A percentile compares a stretch with the other conserved stretches of the same genome.
These are phyloP conservation scores for Homolaphlyctis polyrhiza DNA, from an alignment of 371 early-diverging fungal genomes.

Conservation along the genomic window DNA sequence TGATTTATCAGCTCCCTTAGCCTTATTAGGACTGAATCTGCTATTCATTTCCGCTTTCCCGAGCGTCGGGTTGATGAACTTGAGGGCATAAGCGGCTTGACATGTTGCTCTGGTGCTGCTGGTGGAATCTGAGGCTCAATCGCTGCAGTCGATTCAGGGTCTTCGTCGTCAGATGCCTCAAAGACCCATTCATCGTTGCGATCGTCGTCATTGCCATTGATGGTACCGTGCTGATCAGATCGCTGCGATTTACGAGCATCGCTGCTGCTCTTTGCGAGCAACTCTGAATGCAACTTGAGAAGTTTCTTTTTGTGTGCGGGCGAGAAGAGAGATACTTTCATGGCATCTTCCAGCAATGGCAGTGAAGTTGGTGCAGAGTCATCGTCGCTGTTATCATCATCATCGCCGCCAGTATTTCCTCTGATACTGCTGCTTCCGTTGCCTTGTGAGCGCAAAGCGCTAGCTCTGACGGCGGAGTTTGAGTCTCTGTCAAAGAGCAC, in stretches of 20 bases:
- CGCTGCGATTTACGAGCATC: not conserved
- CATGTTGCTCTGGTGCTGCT: not conserved
- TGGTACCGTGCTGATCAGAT: not conserved
- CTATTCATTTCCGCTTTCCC: too few relatives aligned
- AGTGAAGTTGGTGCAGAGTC: too few relatives aligned
- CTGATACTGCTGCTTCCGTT: not conserved
- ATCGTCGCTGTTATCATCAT: too few relatives aligned
- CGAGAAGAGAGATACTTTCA: conserved; percentile 41
- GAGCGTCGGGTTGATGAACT: too few relatives aligned
- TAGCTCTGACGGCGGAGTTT: too few relatives aligned
- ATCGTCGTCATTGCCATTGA: conserved; percentile 1
- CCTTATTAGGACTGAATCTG: too few relatives aligned
- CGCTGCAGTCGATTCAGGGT: not conserved
- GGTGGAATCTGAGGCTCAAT: not conserved
- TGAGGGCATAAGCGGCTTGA: too few relatives aligned
- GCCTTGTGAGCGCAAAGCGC: too few relatives aligned
- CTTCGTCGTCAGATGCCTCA: not conserved
- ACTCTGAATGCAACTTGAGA: conserved; percentile 39
- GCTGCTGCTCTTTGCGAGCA: conserved; percentile 10
- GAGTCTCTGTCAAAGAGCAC: conserved; percentile 34
- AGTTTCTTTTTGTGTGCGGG: conserved; percentile 33
- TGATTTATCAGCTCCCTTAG: too few relatives aligned
- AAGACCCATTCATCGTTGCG: not conserved
- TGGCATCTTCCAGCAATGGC: conserved; percentile 35
- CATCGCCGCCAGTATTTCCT: conserved; percentile 16